Evolutionary conservation across 306 rosid species (phyloP).

Genomic region (Bauhinia variegata): DNA sequence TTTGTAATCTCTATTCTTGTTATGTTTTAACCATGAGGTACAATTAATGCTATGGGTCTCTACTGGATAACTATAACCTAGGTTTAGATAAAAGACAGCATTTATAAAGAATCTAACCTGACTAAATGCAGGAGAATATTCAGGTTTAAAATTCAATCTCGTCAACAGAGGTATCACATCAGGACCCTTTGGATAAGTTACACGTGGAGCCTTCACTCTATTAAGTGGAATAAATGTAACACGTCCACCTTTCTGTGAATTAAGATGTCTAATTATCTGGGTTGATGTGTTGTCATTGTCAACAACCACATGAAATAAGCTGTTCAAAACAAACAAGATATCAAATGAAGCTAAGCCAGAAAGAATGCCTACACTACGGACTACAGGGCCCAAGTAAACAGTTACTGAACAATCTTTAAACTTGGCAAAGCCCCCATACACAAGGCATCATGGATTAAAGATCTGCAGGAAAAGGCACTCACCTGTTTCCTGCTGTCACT

Average conservation of each 20-base stretch:
- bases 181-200: slow-evolving; percentile 80
- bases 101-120: slow-evolving; percentile 65
- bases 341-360: slow-evolving; percentile 16
- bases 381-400: background rate
- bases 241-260: slow-evolving; percentile 85
- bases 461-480: background rate
- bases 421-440: background rate
- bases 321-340: slow-evolving; percentile 48
- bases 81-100: slow-evolving; percentile 14
- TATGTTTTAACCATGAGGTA: slow-evolving; percentile 19
- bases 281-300: slow-evolving; percentile 88
- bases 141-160: slow-evolving; percentile 63
- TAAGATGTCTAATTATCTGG: slow-evolving; percentile 91
- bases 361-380: slow-evolving; percentile 8
- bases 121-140: slow-evolving; percentile 69
- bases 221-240: slow-evolving; percentile 96
- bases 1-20: background rate
- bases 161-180: slow-evolving; percentile 86
- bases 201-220: slow-evolving; percentile 80
- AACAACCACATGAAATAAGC: slow-evolving; percentile 98
- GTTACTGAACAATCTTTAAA: too few species aligned
- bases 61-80: slow-evolving; percentile 19
- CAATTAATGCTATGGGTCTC: slow-evolving; percentile 9
- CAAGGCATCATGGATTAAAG: slow-evolving; percentile 9
- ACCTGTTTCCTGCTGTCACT: slow-evolving; percentile 99